phyloP scores from a whole-genome alignment of 1,284 basidiomycete genomes.

The Inonotus obliquus region DNA sequence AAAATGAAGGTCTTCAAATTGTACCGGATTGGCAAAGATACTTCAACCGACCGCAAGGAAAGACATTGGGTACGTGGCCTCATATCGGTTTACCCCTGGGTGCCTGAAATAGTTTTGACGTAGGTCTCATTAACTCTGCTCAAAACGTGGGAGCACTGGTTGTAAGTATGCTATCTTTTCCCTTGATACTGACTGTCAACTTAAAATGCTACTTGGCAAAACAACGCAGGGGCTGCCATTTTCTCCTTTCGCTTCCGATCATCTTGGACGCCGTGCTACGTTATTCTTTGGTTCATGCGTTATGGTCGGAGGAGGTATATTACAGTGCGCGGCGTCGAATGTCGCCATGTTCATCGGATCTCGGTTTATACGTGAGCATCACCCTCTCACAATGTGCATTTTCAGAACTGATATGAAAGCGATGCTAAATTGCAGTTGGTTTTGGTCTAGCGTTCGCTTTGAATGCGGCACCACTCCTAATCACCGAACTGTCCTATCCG shows the following conservation, averaged over 20 bases:
- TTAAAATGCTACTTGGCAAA: neutral
- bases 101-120: neutral
- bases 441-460: slow-evolving; percentile 58
- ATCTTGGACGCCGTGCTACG: slow-evolving; percentile 49
- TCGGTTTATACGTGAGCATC: slow-evolving; percentile 44
- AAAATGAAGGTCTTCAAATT: slow-evolving; percentile 51
- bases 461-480: slow-evolving; percentile 58
- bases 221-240: slow-evolving; percentile 47
- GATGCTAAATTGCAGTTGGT: slow-evolving; percentile 40
- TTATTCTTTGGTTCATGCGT: slow-evolving; percentile 54
- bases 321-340: slow-evolving; percentile 46
- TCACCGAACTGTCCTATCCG: slow-evolving; percentile 70
- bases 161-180: slow-evolving; percentile 30
- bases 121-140: slow-evolving; percentile 57
- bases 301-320: slow-evolving; percentile 54
- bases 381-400: neutral
- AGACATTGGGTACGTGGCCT: slow-evolving; percentile 40
- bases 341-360: slow-evolving; percentile 55
- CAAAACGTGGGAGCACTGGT: slow-evolving; percentile 57
- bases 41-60: slow-evolving; percentile 48
- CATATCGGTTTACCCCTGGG: neutral
- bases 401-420: neutral
- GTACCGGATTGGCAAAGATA: slow-evolving; percentile 55
- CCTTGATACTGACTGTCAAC: neutral
- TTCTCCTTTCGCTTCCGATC: slow-evolving; percentile 54